A percentile compares a stretch with the other conserved stretches of the same genome.
phyloP scores from a whole-genome alignment of 148 eudicot species.

The Rhododendron mucronatum region DNA sequence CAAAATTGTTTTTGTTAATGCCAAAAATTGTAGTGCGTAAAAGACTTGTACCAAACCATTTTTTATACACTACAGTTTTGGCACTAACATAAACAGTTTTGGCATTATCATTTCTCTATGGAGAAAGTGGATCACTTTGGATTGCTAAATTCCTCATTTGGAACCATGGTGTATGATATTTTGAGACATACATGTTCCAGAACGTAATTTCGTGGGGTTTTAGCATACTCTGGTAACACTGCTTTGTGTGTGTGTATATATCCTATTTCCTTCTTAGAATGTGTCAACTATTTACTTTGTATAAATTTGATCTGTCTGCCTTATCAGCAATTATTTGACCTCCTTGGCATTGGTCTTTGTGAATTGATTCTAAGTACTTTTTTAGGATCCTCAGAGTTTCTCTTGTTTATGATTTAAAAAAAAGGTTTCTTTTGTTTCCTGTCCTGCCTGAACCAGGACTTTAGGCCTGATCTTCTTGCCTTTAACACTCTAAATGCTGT shows the following conservation, averaged over 20 bases:
- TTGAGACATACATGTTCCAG: not conserved
- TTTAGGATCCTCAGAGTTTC: not conserved
- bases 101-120: too few species aligned
- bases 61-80: too few species aligned
- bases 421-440: constrained; percentile 6
- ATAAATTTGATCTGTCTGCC: not conserved
- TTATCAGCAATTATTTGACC: not conserved
- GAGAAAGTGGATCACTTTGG: not conserved
- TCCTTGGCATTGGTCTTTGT: not conserved
- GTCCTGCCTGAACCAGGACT: not conserved
- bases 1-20: too few species aligned
- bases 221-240: not conserved
- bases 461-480: constrained; percentile 2
- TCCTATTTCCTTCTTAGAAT: not conserved
- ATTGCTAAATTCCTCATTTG: not conserved
- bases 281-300: not conserved
- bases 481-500: not conserved
- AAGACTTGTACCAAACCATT: too few species aligned
- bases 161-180: not conserved
- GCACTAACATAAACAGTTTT: too few species aligned
- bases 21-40: too few species aligned
- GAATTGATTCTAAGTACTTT: not conserved
- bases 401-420: not conserved
- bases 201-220: not conserved
- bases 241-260: not conserved